Percentiles rank a stretch among this genome's conserved stretches.
These are phyloP conservation scores for Entomortierella beljakovae DNA, from an alignment of 192 early-diverging fungal species.

Conservation along the genomic window DNA sequence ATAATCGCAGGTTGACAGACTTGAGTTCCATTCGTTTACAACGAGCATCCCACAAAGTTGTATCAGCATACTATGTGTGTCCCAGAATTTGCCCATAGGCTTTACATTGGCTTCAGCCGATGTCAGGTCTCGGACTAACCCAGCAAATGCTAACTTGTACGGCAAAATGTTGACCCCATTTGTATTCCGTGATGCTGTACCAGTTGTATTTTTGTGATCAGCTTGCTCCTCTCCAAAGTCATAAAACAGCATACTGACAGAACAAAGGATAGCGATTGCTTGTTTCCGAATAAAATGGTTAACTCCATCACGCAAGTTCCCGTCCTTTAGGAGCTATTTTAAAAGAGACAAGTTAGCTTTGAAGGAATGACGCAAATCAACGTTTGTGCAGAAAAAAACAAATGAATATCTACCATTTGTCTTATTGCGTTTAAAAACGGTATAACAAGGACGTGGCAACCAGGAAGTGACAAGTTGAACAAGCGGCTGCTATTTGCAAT, in stretches of 20 bases:
- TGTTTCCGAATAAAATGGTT: constrained; percentile 55
- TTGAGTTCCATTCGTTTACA: constrained; percentile 50
- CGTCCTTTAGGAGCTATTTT: constrained; percentile 54
- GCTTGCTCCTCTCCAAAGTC: constrained; percentile 16
- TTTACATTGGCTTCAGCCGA: constrained; percentile 49
- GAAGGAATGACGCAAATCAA: constrained; percentile 18
- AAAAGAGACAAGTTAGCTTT: constrained; percentile 52
- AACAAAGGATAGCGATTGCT: constrained; percentile 62
- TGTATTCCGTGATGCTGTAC: not conserved
- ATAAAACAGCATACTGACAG: constrained; percentile 52
- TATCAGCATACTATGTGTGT: constrained; percentile 50
- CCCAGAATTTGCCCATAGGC: constrained; percentile 51
- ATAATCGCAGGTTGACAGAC: constrained; percentile 47
- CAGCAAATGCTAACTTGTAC: constrained; percentile 34
- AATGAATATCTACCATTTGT: constrained; percentile 62
- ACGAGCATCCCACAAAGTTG: constrained; percentile 51
- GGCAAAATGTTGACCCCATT: constrained; percentile 18
- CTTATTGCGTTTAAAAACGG: constrained; percentile 71
- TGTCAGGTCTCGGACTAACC: constrained; percentile 38
- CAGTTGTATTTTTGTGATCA: not conserved
- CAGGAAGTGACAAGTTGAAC: constrained; percentile 76
- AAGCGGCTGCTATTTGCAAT: constrained; percentile 73
- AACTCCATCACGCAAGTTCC: constrained; percentile 35
- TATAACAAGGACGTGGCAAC: constrained; percentile 72
- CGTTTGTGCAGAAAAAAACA: constrained; percentile 3